Conservation (phyloP, 2,329 filamentous ascomycete genomes). For the Albophoma yamanashiensis region DNA sequence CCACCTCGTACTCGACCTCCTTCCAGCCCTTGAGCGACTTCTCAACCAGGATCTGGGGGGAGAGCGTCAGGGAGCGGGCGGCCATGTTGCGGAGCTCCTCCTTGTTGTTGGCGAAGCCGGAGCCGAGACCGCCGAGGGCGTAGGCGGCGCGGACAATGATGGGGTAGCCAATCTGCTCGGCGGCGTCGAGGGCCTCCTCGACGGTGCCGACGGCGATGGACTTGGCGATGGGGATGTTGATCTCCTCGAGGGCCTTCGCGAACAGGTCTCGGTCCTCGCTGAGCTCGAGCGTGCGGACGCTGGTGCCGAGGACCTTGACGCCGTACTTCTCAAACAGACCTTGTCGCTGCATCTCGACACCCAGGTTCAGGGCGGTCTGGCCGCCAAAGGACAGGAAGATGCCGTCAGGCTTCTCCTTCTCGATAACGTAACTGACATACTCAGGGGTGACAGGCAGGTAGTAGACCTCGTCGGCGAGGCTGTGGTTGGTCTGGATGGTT, state of each 20-base stretch:
- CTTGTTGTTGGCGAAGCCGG: constrained; percentile 87
- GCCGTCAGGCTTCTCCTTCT: constrained; percentile 89
- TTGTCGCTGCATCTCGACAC: constrained; percentile 94
- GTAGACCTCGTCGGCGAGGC: constrained; percentile 93
- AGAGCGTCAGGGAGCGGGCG: constrained; percentile 82
- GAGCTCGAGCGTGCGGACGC: constrained; percentile 85
- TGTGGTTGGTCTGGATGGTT: constrained; percentile 95
- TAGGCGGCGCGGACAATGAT: constrained; percentile 98
- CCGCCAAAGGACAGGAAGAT: constrained; percentile 97
- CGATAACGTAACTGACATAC: constrained; percentile 96
- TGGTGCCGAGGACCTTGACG: constrained; percentile 91
- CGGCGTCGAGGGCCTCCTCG: constrained; percentile 84
- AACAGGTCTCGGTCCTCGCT: constrained; percentile 96
- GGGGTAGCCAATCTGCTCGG: constrained; percentile 80
- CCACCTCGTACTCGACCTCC: constrained; percentile 97
- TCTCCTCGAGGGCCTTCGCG: constrained; percentile 89
- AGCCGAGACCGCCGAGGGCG: constrained; percentile 89
- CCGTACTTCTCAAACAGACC: constrained; percentile 92
- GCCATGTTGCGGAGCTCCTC: constrained; percentile 92
- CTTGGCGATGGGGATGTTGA: constrained; percentile 93
- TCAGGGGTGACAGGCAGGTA: constrained; percentile 96
- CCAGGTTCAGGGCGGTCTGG: constrained; percentile 92
- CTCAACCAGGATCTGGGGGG: constrained; percentile 94
- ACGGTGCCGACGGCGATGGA: constrained; percentile 87
- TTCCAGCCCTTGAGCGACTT: constrained; percentile 99